These are phyloP conservation scores for Aspergillus leporis DNA, from an alignment of 495 filamentous ascomycete genomes.

Conservation along the genomic window DNA sequence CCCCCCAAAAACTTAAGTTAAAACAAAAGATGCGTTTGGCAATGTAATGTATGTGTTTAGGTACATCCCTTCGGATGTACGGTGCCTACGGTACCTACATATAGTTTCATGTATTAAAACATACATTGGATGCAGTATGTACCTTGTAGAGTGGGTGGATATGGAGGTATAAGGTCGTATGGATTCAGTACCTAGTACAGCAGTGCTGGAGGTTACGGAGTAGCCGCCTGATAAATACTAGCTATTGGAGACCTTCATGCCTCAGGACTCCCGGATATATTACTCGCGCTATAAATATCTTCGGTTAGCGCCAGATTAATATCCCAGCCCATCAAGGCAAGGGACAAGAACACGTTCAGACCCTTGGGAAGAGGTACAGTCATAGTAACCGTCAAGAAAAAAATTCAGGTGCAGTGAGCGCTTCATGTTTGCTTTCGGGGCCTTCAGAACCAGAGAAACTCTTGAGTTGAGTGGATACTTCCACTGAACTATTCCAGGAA, in stretches of 20 bases:
- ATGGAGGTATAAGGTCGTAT: background rate
- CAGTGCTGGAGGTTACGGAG: too few relatives aligned
- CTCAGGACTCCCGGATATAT: background rate
- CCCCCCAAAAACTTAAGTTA: background rate
- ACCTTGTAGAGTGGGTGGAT: background rate
- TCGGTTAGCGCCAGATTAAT: background rate
- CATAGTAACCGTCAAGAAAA: too few relatives aligned
- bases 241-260: background rate
- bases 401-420: background rate
- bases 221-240: background rate
- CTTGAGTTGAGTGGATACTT: background rate
- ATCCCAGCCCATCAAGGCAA: slow-evolving; percentile 1
- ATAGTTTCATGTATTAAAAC: background rate
- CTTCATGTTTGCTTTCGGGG: background rate
- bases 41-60: too few relatives aligned
- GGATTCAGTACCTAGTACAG: too few relatives aligned
- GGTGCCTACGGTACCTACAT: background rate
- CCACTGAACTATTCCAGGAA: background rate
- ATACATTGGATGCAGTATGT: background rate
- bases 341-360: background rate
- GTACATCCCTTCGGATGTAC: background rate
- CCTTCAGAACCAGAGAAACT: background rate
- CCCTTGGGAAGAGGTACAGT: background rate
- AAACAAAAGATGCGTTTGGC: background rate
- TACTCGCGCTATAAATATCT: background rate